Percentiles rank a stretch among this genome's conserved stretches.
phyloP scores from a whole-genome alignment of 2,329 filamentous ascomycete genomes.

The Coniella vitis region DNA sequence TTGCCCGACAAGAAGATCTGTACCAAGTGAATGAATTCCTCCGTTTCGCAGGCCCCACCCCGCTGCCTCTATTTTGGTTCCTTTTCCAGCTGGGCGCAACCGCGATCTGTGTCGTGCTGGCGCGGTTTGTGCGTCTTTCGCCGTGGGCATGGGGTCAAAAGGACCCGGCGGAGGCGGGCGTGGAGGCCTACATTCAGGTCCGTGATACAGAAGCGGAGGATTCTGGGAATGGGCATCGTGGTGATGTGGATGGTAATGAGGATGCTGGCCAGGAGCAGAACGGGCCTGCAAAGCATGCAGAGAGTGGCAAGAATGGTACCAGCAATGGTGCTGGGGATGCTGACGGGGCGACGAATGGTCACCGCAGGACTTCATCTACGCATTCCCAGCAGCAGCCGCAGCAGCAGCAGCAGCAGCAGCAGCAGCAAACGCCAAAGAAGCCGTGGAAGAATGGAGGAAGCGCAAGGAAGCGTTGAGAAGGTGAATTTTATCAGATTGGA shows the following conservation, averaged over 20 bases:
- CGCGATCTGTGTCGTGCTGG: constrained; percentile 49
- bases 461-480: not conserved
- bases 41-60: constrained; percentile 51
- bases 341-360: not conserved
- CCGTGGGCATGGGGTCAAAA: constrained; percentile 9
- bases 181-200: constrained; percentile 8
- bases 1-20: constrained; percentile 69
- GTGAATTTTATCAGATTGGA: not conserved
- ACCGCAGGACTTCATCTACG: not conserved
- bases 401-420: too few species aligned
- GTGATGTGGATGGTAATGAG: too few species aligned
- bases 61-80: constrained; percentile 42
- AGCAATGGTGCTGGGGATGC: too few species aligned
- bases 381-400: not conserved
- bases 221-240: too few species aligned
- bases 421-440: constrained; percentile 7
- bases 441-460: constrained; percentile 5
- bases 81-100: constrained; percentile 60
- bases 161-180: constrained; percentile 4
- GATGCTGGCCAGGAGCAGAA: not conserved
- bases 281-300: not conserved
- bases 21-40: constrained; percentile 73
- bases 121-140: constrained; percentile 9
- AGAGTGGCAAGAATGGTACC: not conserved
- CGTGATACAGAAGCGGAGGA: not conserved